Percentiles rank a stretch among this genome's conserved stretches.
Evolutionary conservation across 345 rosid species (phyloP).

Genomic region (Gossypium stocksii): DNA sequence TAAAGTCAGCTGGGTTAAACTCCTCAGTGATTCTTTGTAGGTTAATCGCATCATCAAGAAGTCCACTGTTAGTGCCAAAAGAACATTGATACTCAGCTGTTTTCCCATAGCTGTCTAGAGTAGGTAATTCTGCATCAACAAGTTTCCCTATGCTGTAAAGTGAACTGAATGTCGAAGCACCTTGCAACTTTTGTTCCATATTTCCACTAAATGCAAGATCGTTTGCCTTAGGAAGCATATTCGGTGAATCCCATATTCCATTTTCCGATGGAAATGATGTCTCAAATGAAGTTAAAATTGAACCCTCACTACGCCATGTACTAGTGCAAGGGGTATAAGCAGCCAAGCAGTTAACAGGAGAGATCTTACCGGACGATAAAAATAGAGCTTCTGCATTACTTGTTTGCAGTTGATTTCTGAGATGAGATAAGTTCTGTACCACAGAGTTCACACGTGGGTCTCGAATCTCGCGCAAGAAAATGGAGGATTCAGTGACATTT

Average conservation of each 20-base stretch:
- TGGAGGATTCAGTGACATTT: conserved; percentile 21
- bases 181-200: conserved; percentile 3
- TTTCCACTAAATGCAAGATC: neutral
- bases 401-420: conserved; percentile 12
- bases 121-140: conserved; percentile 15
- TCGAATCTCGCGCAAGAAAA: conserved; percentile 14
- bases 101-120: conserved; percentile 17
- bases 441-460: neutral
- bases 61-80: conserved; percentile 14
- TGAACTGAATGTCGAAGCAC: conserved; percentile 17
- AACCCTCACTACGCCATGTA: neutral
- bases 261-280: neutral
- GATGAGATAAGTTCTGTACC: conserved; percentile 16
- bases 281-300: conserved; percentile 13
- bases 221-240: neutral
- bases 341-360: conserved; percentile 16
- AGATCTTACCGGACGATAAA: conserved; percentile 5
- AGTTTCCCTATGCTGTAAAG: conserved; percentile 17
- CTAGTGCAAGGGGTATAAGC: conserved; percentile 5
- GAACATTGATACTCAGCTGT: conserved; percentile 14
- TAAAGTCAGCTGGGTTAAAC: conserved; percentile 33
- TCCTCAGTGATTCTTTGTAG: conserved; percentile 29
- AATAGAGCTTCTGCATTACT: conserved; percentile 15
- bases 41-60: conserved; percentile 25
- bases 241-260: neutral